phyloP scores from a whole-genome alignment of 306 rosid species.

The Sphenostylis stenocarpa region DNA sequence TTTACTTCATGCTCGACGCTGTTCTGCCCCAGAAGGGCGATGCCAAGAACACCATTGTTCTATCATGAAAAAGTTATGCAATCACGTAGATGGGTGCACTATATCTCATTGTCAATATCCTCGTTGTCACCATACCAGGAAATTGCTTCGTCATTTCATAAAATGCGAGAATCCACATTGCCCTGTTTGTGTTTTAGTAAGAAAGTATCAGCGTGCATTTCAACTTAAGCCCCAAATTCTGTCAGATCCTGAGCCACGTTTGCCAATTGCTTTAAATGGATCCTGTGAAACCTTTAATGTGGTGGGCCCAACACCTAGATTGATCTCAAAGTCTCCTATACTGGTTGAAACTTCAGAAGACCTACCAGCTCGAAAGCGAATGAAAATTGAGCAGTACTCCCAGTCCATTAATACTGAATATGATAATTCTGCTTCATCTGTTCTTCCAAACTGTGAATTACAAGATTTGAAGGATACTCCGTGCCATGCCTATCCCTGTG shows the following conservation, averaged over 20 bases:
- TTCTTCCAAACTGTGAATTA: slow-evolving; percentile 51
- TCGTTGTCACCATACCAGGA: slow-evolving; percentile 72
- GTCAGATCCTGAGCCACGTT: slow-evolving; percentile 46
- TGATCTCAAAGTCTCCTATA: slow-evolving; percentile 48
- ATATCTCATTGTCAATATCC: slow-evolving; percentile 48
- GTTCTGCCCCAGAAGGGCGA: slow-evolving; percentile 78
- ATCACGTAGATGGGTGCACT: slow-evolving; percentile 66
- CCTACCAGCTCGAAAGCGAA: slow-evolving; percentile 74
- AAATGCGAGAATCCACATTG: slow-evolving; percentile 62
- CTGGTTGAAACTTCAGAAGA: slow-evolving; percentile 65
- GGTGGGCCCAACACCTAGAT: slow-evolving; percentile 42
- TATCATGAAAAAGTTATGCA: slow-evolving; percentile 65
- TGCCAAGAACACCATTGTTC: slow-evolving; percentile 68
- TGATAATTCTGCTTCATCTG: slow-evolving; percentile 51
- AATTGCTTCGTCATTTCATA: slow-evolving; percentile 68
- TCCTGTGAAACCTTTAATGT: slow-evolving; percentile 58
- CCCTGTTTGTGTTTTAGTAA: slow-evolving; percentile 90
- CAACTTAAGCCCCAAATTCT: slow-evolving; percentile 40
- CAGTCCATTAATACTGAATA: slow-evolving; percentile 56
- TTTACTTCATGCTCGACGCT: slow-evolving; percentile 80
- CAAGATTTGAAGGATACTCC: slow-evolving; percentile 52
- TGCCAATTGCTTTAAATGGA: slow-evolving; percentile 57
- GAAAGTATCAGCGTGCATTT: slow-evolving; percentile 44
- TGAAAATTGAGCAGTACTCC: slow-evolving; percentile 75
- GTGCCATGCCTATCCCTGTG: slow-evolving; percentile 49